Percentiles rank a stretch among this genome's conserved stretches.
phyloP scores from a whole-genome alignment of 1,284 basidiomycete genomes.

The Wolfiporia cocos region DNA sequence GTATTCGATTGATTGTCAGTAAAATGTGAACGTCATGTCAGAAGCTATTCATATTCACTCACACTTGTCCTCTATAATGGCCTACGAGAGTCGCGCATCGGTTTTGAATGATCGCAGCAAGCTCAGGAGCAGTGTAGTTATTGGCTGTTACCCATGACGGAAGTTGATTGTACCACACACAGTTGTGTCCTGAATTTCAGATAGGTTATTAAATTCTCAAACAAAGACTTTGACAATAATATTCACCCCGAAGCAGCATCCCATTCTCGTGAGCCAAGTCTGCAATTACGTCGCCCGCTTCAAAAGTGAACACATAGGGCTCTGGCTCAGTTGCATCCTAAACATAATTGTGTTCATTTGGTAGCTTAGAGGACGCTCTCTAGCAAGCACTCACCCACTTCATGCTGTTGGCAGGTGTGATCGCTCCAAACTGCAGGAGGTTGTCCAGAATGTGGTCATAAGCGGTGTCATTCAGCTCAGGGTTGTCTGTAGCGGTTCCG shows the following conservation, averaged over 20 bases:
- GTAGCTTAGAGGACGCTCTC: too few species aligned
- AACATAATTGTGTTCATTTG: background rate
- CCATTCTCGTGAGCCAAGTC: conserved; percentile 37
- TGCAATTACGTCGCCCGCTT: conserved; percentile 38
- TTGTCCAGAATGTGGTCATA: conserved; percentile 39
- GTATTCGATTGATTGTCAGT: too few species aligned
- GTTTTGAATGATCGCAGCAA: conserved; percentile 37
- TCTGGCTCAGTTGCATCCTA: conserved; percentile 48
- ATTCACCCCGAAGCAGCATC: conserved; percentile 26
- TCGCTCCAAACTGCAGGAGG: conserved; percentile 38
- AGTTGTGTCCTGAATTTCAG: conserved; percentile 32
- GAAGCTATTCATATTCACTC: too few species aligned
- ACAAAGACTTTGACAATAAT: background rate
- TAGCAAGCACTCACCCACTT: conserved; percentile 45
- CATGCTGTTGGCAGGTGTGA: conserved; percentile 50
- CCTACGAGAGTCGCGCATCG: conserved; percentile 42
- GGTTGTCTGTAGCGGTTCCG: conserved; percentile 55
- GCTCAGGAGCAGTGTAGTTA: conserved; percentile 34
- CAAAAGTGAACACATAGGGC: conserved; percentile 41
- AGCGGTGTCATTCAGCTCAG: conserved; percentile 38
- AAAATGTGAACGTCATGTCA: too few species aligned
- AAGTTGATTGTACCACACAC: conserved; percentile 52
- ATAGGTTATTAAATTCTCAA: background rate
- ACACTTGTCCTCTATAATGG: conserved; percentile 46
- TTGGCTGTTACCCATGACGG: conserved; percentile 43